phyloP scores from a whole-genome alignment of 176 grass and related monocot genomes.

The Rhynchospora tenuis region DNA sequence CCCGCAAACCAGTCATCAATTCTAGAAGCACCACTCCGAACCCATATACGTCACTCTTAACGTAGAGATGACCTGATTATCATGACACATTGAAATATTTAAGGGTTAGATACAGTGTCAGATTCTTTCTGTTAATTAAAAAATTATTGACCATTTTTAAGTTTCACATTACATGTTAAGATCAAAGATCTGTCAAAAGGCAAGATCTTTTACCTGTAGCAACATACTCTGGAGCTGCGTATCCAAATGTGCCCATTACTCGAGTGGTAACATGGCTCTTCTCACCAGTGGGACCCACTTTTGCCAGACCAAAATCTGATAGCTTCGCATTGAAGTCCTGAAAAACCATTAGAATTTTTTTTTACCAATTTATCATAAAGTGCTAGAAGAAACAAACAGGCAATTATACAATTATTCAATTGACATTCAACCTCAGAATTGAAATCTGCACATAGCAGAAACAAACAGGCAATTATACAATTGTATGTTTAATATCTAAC shows the following conservation, averaged over 20 bases:
- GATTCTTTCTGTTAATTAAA: background rate
- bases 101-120: background rate
- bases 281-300: conserved; percentile 36
- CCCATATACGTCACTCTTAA: conserved; percentile 79
- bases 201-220: conserved; percentile 29
- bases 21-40: conserved; percentile 82
- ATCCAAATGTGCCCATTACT: conserved; percentile 25
- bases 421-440: background rate
- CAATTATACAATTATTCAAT: background rate
- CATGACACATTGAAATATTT: background rate
- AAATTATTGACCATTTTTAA: background rate
- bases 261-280: conserved; percentile 32
- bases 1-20: conserved; percentile 51
- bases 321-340: conserved; percentile 50
- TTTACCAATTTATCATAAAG: background rate
- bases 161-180: background rate
- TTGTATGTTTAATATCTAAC: background rate
- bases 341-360: background rate
- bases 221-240: conserved; percentile 47
- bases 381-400: background rate
- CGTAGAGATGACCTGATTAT: conserved; percentile 60
- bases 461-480: no score
- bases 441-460: background rate
- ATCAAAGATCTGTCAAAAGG: background rate
- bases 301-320: conserved; percentile 46